Percentiles rank a stretch among this genome's conserved stretches.
phyloP scores from a whole-genome alignment of 441 rosid genomes.

The Breynia disticha region DNA sequence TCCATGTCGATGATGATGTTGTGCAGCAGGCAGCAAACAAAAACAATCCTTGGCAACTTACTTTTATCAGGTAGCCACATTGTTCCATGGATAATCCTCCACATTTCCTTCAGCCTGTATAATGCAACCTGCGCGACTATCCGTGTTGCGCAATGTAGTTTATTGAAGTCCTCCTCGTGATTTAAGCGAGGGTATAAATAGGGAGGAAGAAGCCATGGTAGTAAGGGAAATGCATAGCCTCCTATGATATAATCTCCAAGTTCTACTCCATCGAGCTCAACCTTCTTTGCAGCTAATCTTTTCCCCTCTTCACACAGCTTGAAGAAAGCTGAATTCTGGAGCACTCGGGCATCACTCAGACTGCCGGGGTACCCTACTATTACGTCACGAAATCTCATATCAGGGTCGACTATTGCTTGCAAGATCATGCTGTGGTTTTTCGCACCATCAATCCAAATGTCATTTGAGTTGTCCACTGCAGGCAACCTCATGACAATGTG shows the following conservation, averaged over 20 bases:
- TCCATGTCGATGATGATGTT: constrained; percentile 69
- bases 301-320: constrained; percentile 60
- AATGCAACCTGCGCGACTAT: constrained; percentile 56
- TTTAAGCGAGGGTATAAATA: constrained; percentile 41
- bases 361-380: constrained; percentile 86
- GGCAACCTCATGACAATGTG: constrained; percentile 71
- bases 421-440: constrained; percentile 77
- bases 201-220: constrained; percentile 79
- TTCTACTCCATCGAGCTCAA: constrained; percentile 36
- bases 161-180: constrained; percentile 50
- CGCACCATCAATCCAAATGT: constrained; percentile 61
- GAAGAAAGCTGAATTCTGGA: constrained; percentile 56
- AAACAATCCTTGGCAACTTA: constrained; percentile 62
- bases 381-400: constrained; percentile 76
- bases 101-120: constrained; percentile 67
- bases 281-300: constrained; percentile 41
- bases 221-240: constrained; percentile 61
- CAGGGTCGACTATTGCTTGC: constrained; percentile 77
- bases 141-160: constrained; percentile 47
- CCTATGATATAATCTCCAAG: constrained; percentile 68
- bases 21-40: constrained; percentile 88
- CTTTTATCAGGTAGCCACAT: constrained; percentile 93
- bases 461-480: constrained; percentile 49
- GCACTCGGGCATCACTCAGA: constrained; percentile 51
- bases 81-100: constrained; percentile 77